Base-by-base conservation (phyloP, 2,329 filamentous ascomycete genomes). In the Diaporthe vexans region DNA sequence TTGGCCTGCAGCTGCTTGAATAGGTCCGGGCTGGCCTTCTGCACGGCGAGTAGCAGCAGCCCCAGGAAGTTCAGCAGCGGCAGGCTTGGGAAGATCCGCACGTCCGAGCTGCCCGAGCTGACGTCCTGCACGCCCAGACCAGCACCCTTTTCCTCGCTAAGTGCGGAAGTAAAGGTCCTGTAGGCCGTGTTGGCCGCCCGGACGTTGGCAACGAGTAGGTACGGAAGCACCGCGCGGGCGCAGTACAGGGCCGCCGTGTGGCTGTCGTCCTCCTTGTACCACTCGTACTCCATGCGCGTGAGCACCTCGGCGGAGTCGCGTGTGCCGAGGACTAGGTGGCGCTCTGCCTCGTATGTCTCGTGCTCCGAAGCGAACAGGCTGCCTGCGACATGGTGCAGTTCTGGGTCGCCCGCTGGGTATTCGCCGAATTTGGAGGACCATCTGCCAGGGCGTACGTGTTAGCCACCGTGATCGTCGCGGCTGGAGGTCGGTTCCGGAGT, bases 51-150 rank as follows among this genome's bases (percentile, higher is more conserved):
- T 69, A 98, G 86, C 67, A 99, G 86, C 77, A 99, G 86, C 40
- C 93, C 94, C 74, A 98, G 88, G 85, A 98, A 98, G 85, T 99
- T 99, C 80, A 99, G 89, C 72, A 99, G 89, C n/a, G 97, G 97
- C 76, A 99, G 86, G 74, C 94, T 94, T 0, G 96, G 95, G 83
- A 97, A 98, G 75, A 98, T 90, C 76, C 93, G 92, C 58, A 94
- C 84, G 76, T 97, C 95, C 72, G 92, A 91, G 58, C 87, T 91
- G 57, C 90, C 88, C 78, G 92, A 94, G 81, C 93, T 94, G 71
- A 98, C 94, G 79, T 95, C 91, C 83, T 98, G 95, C 9, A 94
- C 91, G 51, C 88, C 89, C n/a, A 97, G 89, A 37, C 83, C 82
- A 58, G 86, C 83, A 43, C 74, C 74, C 79, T 86, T 88, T 70